These are phyloP conservation scores for Trametopsis cervina DNA, from an alignment of 768 basidiomycete genomes.

Conservation along the genomic window DNA sequence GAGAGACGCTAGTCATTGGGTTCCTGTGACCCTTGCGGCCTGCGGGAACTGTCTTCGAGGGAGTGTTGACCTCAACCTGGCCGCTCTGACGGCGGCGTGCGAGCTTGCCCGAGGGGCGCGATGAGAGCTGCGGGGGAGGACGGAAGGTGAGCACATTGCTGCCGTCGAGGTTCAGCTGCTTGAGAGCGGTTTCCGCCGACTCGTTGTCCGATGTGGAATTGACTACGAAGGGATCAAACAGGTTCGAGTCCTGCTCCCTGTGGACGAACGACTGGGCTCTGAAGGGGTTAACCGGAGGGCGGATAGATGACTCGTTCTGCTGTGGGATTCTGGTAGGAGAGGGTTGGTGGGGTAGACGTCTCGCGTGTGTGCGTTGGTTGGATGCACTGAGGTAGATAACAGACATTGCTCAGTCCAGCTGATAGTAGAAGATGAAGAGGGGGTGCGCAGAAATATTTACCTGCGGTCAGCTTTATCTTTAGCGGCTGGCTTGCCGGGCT, in stretches of 20 bases:
- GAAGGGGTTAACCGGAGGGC: constrained; percentile 19
- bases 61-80: constrained; percentile 27
- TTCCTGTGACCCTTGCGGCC: constrained; percentile 34
- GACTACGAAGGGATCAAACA: constrained; percentile 43
- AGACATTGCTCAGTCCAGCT: constrained; percentile 1
- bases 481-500: constrained; percentile 28
- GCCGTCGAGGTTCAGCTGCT: constrained; percentile 17
- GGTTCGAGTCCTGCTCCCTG: constrained; percentile 30
- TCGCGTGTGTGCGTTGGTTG: constrained; percentile 33
- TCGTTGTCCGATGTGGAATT: constrained; percentile 37
- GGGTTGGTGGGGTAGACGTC: constrained; percentile 54
- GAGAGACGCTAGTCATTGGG: constrained; percentile 29
- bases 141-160: constrained; percentile 18
- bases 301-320: constrained; percentile 52
- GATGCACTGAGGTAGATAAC: constrained; percentile 37
- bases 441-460: constrained; percentile 33
- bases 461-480: constrained; percentile 39
- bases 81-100: constrained; percentile 46
- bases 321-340: constrained; percentile 42
- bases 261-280: constrained; percentile 21
- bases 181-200: constrained; percentile 23
- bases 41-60: constrained; percentile 40
- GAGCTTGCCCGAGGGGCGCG: constrained; percentile 48
- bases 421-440: constrained; percentile 3
- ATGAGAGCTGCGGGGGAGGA: constrained; percentile 34